Base-by-base conservation (phyloP, 805 yeast species). In the Komagataella phaffii region DNA sequence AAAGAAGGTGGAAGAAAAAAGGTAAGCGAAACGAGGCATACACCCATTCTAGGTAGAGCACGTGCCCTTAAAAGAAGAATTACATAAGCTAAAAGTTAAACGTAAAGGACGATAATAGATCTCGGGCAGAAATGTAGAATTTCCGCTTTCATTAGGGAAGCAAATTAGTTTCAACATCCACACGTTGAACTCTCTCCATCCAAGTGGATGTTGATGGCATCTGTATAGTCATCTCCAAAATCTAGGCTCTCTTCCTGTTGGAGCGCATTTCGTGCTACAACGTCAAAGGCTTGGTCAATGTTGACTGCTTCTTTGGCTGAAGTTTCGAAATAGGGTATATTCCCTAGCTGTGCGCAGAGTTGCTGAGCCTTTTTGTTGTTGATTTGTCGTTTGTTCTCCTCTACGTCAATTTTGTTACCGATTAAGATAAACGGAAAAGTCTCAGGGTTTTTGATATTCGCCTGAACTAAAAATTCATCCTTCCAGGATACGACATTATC, bases 271-370 rank as follows among this genome's bases (percentile, higher is more conserved):
- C 96, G 79, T 36, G 96, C 96, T 60, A 91, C 87, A 46, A 90
- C 95, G 65, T 93, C 97, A 63, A 91, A 91, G 2, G 98, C 98
- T 60, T 85, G 82, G 62, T 90, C 96, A 43, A 91, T 96, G 59
- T 95, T 95, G 49, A 90, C 87, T 14, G 93, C 89, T 65, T 89
- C 96, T 71, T 91, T 93, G 17, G 99, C 99, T 73, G 93, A 83
- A n/a, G 99, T 91, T 67, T 91, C 96, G 63, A 93, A 91, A 54
- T 90, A 81, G 3, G 99, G 98, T 55, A 89, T 74, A 56, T 89
- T 88, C 59, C 62, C 80, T 70, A 64, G 76, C 56, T 71, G 75
- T 21, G 63, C 60, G 55, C 69, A 65, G 48, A 68, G 54, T 49
- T 72, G 68, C 54, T 71, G 69, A 51, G 79, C 75, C 58, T 77